phyloP scores from a whole-genome alignment of 208 protist genomes.

The Trichomonas gallinae region DNA sequence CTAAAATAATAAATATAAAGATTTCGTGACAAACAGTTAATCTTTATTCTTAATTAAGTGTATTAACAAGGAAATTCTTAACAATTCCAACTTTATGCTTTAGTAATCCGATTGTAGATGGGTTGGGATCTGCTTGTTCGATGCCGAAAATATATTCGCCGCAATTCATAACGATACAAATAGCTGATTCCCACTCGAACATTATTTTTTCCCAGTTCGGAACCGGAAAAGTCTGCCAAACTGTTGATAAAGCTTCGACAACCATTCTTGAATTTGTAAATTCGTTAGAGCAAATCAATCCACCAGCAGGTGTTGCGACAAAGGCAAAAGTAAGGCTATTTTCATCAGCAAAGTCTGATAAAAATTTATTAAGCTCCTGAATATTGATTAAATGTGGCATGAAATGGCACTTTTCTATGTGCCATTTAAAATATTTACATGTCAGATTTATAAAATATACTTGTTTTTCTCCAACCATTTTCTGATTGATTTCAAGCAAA shows the following conservation, averaged over 20 bases:
- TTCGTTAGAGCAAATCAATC: slow-evolving; percentile 1
- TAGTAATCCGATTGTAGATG: not conserved
- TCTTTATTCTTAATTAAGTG: not conserved
- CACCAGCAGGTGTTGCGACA: not conserved
- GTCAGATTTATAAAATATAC: too few relatives aligned
- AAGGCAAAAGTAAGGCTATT: not conserved
- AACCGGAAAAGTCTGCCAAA: not conserved
- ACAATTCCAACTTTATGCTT: not conserved
- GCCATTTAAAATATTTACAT: too few relatives aligned
- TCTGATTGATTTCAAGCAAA: too few relatives aligned
- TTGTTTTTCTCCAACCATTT: too few relatives aligned
- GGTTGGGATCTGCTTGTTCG: not conserved
- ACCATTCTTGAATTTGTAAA: slow-evolving; percentile 9
- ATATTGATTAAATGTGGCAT: not conserved
- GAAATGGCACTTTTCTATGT: too few relatives aligned
- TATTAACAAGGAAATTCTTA: not conserved
- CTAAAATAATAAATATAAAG: too few relatives aligned
- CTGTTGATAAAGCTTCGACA: not conserved
- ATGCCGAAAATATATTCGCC: not conserved
- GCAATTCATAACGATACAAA: not conserved
- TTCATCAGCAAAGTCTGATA: not conserved
- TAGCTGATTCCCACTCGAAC: not conserved
- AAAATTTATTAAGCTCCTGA: not conserved
- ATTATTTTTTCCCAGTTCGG: not conserved
- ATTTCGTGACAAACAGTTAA: not conserved